These are phyloP conservation scores for Dipteronia dyeriana DNA, from an alignment of 345 rosid genomes.

Conservation along the genomic window DNA sequence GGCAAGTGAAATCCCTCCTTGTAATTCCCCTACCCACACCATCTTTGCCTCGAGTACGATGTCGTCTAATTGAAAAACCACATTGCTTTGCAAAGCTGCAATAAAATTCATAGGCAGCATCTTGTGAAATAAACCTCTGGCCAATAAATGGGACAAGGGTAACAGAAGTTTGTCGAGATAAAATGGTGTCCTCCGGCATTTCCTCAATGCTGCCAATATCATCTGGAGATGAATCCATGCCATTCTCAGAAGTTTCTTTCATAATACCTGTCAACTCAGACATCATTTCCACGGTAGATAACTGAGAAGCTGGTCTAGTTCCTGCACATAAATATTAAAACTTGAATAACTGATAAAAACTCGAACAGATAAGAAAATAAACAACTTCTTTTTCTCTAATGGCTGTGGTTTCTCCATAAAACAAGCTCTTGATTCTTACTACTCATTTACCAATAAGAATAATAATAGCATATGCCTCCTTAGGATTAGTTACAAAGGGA, in stretches of 20 bases:
- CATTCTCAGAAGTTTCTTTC: conserved; percentile 51
- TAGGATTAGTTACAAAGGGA: background rate
- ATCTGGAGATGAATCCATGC: conserved; percentile 43
- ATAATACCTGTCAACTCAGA: conserved; percentile 40
- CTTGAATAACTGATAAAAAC: background rate
- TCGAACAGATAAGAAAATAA: background rate
- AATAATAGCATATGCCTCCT: background rate
- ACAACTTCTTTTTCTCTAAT: background rate
- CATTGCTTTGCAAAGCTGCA: conserved; percentile 68
- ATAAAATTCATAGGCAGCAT: conserved; percentile 68
- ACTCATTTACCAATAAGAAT: background rate
- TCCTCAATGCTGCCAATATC: conserved; percentile 49
- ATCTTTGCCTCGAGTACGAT: conserved; percentile 65
- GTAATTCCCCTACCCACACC: conserved; percentile 70
- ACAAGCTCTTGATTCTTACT: background rate
- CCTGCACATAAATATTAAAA: conserved; percentile 7
- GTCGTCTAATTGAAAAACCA: conserved; percentile 65
- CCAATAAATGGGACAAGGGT: conserved; percentile 58
- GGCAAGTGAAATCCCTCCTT: conserved; percentile 66
- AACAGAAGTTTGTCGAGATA: conserved; percentile 56
- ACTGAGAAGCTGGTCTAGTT: conserved; percentile 13
- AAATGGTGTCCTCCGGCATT: conserved; percentile 48
- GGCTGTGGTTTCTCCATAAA: background rate
- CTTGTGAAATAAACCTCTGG: conserved; percentile 64
- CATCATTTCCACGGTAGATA: conserved; percentile 29